Conservation (phyloP, 768 basidiomycete species). For the Boletus subparvulus region DNA sequence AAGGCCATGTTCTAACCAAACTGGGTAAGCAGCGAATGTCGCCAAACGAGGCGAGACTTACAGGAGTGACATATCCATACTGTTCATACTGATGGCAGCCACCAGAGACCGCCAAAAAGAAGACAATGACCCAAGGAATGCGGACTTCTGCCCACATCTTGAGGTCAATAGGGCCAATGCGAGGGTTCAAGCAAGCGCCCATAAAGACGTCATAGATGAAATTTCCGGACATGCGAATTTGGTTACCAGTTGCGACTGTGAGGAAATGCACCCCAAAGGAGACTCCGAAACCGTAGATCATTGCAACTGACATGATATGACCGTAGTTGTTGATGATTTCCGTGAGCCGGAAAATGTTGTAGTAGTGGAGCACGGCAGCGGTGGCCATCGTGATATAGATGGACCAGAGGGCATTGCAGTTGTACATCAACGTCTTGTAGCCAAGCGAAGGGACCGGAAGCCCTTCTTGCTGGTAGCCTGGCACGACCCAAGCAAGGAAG, state of each 20-base stretch:
- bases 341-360: slow-evolving; percentile 83
- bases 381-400: slow-evolving; percentile 82
- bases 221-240: slow-evolving; percentile 93
- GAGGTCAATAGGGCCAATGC: slow-evolving; percentile 86
- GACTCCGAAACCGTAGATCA: slow-evolving; percentile 85
- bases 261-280: slow-evolving; percentile 80
- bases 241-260: slow-evolving; percentile 72
- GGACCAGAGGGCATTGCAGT: slow-evolving; percentile 90
- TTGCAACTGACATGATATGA: slow-evolving; percentile 91
- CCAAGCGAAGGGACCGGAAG: slow-evolving; percentile 93
- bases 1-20: slow-evolving; percentile 84
- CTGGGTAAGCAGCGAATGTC: not conserved
- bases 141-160: slow-evolving; percentile 99
- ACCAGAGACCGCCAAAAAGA: slow-evolving; percentile 89
- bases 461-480: slow-evolving; percentile 91
- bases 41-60: slow-evolving; percentile 37
- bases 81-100: slow-evolving; percentile 94
- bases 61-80: slow-evolving; percentile 88
- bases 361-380: slow-evolving; percentile 72
- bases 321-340: slow-evolving; percentile 97
- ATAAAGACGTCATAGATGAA: slow-evolving; percentile 95
- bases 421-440: slow-evolving; percentile 92
- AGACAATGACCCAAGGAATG: slow-evolving; percentile 95
- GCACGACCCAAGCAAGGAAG: slow-evolving; percentile 84
- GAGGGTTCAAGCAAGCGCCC: slow-evolving; percentile 93